These are phyloP conservation scores for Tetrahymena borealis DNA, from an alignment of 73 alveolate genomes.

Conservation along the genomic window DNA sequence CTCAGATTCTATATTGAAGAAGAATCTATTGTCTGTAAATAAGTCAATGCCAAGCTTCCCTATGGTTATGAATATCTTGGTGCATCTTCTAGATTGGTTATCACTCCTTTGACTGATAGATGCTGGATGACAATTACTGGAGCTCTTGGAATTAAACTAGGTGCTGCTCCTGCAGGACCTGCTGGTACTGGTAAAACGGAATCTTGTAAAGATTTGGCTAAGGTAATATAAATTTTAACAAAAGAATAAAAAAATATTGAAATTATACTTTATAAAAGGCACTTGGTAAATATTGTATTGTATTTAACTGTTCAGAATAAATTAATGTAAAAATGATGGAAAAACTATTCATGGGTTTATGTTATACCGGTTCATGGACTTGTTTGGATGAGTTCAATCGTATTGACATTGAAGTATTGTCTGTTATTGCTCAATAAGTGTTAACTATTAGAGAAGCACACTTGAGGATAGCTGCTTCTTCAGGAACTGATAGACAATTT, in stretches of 20 bases:
- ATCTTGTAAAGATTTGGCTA: constrained; percentile 82
- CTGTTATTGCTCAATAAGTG: constrained; percentile 95
- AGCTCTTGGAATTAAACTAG: constrained; percentile 74
- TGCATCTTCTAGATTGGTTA: constrained; percentile 87
- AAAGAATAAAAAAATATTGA: too few species aligned
- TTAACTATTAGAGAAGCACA: constrained; percentile 92
- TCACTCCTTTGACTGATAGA: constrained; percentile 93
- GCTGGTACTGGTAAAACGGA: constrained; percentile 89
- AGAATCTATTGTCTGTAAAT: constrained; percentile 64
- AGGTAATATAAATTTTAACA: background rate
- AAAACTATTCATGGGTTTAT: constrained; percentile 80
- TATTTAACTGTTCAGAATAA: constrained; percentile 85
- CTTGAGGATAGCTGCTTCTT: constrained; percentile 17
- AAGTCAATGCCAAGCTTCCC: constrained; percentile 75
- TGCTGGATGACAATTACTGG: constrained; percentile 94
- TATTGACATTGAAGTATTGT: constrained; percentile 93
- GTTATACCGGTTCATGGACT: constrained; percentile 93
- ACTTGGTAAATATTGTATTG: constrained; percentile 80
- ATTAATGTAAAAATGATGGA: constrained; percentile 78
- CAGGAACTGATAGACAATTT: constrained; percentile 71
- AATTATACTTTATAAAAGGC: too few species aligned
- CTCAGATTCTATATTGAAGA: constrained; percentile 88
- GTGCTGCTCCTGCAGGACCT: constrained; percentile 90
- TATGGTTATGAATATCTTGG: constrained; percentile 99
- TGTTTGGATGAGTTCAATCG: constrained; percentile 98